Conservation (phyloP, 2,329 filamentous ascomycete species). For the Cadophora sp. region DNA sequence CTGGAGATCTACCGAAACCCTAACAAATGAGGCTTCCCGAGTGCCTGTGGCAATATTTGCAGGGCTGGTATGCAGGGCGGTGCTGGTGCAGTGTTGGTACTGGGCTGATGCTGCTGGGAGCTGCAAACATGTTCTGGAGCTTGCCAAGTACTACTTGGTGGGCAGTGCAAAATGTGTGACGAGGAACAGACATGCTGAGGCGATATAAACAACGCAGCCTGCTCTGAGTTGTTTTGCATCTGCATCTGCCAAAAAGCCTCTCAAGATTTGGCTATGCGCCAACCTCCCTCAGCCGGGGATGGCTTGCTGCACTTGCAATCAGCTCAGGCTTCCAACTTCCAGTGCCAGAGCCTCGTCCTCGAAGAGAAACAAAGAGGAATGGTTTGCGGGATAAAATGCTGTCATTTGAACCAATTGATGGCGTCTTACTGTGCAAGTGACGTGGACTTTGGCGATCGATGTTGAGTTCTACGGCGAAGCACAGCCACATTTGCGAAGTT, state of each 20-base stretch:
- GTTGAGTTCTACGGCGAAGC: background rate
- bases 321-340: background rate
- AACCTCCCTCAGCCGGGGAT: background rate
- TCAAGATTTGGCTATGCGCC: background rate
- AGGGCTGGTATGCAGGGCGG: constrained; percentile 13
- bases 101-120: background rate
- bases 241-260: background rate
- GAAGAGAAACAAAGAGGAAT: background rate
- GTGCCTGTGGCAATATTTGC: constrained; percentile 7
- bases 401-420: background rate
- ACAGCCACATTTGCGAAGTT: constrained; percentile 16
- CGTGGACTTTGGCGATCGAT: constrained; percentile 10
- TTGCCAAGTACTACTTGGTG: background rate
- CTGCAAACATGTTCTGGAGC: background rate
- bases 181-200: constrained; percentile 1
- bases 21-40: background rate
- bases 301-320: background rate
- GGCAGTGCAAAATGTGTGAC: background rate
- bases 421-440: constrained; percentile 13
- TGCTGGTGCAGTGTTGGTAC: background rate
- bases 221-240: background rate
- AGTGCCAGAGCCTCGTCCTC: background rate
- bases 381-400: background rate
- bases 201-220: constrained; percentile 12
- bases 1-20: constrained; percentile 14